Conservation (phyloP, 1,284 basidiomycete species). For the Ustilago shanxiensis region DNA sequence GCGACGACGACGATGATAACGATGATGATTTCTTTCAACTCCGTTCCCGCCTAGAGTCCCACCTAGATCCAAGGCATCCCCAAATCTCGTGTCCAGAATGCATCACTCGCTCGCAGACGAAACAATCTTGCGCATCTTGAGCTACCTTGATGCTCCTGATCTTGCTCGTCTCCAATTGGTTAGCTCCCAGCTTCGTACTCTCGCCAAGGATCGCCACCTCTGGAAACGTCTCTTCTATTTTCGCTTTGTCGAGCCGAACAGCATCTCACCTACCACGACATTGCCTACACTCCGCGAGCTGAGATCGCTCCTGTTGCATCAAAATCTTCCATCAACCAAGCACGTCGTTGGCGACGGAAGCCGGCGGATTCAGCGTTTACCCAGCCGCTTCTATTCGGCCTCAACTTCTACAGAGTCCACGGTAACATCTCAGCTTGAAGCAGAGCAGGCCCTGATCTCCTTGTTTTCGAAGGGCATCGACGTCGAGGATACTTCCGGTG, state of each 20-base stretch:
- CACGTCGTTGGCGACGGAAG: constrained; percentile 21
- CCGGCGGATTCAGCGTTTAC: constrained; percentile 21
- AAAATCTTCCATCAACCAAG: constrained; percentile 24
- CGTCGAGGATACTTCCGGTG: neutral
- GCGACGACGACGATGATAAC: neutral
- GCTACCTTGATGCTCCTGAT: constrained; percentile 31
- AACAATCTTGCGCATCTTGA: constrained; percentile 30
- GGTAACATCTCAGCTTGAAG: neutral
- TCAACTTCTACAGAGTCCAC: neutral
- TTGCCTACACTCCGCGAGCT: constrained; percentile 45
- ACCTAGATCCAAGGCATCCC: neutral
- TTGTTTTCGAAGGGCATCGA: neutral
- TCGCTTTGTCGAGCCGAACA: constrained; percentile 26
- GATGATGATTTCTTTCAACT: too few relatives aligned
- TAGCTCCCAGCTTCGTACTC: constrained; percentile 19
- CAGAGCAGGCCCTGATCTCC: neutral
- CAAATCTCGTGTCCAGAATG: constrained; percentile 15
- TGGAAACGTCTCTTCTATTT: constrained; percentile 47
- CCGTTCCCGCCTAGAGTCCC: too few relatives aligned
- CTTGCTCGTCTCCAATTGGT: constrained; percentile 32
- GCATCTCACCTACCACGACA: neutral
- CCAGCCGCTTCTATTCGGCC: constrained; percentile 22
- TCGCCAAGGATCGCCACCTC: constrained; percentile 50
- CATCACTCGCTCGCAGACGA: constrained; percentile 37
- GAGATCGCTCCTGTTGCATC: constrained; percentile 38